Evolutionary conservation across 164 flowering plant species (phyloP).

Genomic region (Warburgia ugandensis): DNA sequence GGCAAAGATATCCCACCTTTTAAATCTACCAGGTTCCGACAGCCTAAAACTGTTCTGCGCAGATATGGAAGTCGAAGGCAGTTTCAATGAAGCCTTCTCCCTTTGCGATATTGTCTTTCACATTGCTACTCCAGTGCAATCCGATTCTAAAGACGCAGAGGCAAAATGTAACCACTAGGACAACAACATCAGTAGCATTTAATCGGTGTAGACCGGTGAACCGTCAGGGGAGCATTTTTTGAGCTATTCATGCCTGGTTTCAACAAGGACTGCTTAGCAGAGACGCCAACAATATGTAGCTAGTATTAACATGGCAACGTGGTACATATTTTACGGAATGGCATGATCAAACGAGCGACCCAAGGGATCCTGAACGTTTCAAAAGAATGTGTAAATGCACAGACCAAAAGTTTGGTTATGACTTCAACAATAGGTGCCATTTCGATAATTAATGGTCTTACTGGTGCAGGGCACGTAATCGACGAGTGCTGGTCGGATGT

Average conservation of each 20-base stretch:
- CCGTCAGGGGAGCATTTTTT: too few species aligned
- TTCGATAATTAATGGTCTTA: conserved; percentile 31
- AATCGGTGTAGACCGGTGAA: too few species aligned
- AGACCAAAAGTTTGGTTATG: conserved; percentile 51
- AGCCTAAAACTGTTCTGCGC: conserved; percentile 41
- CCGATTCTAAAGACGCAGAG: conserved; percentile 69
- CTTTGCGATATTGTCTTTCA: conserved; percentile 71
- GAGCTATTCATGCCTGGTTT: too few species aligned
- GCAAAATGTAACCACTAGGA: too few species aligned
- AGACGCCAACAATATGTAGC: too few species aligned
- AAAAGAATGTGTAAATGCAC: conserved; percentile 48
- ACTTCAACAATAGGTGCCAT: conserved; percentile 76
- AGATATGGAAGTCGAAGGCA: conserved; percentile 51
- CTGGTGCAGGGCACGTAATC: conserved; percentile 40
- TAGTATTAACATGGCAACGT: too few species aligned
- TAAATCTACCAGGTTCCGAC: conserved; percentile 4
- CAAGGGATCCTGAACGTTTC: conserved; percentile 51
- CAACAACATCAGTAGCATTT: too few species aligned
- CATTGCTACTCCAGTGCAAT: conserved; percentile 62
- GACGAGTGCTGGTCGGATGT: conserved; percentile 65
- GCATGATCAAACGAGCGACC: conserved; percentile 75
- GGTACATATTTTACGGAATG: too few species aligned
- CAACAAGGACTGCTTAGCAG: too few species aligned
- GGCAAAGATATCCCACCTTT: conserved; percentile 10
- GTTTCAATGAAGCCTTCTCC: conserved; percentile 44